Evolutionary conservation across 495 filamentous ascomycete genomes (phyloP).

Genomic region (Xylaria telfairii): DNA sequence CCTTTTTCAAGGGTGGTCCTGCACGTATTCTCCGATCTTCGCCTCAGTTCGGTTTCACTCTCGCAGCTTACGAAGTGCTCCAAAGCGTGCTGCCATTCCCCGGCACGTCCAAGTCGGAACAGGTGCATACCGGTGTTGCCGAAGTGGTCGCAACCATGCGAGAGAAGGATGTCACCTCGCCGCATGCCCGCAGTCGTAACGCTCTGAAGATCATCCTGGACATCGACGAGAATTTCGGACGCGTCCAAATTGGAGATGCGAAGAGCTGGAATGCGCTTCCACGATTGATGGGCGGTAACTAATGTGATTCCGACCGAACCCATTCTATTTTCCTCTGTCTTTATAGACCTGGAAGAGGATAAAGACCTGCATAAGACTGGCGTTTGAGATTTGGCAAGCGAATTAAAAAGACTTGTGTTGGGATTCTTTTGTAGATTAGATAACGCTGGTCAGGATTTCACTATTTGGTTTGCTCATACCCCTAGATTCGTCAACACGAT

Average conservation of each 20-base stretch:
- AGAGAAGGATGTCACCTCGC: conserved; percentile 68
- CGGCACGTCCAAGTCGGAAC: conserved; percentile 55
- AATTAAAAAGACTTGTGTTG: conserved; percentile 22
- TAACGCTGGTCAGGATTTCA: conserved; percentile 18
- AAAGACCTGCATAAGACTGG: conserved; percentile 38
- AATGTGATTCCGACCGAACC: conserved; percentile 27
- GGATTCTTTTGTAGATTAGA: conserved; percentile 26
- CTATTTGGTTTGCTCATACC: conserved; percentile 30
- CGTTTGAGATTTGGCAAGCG: conserved; percentile 36
- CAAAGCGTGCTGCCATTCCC: conserved; percentile 85
- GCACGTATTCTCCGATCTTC: conserved; percentile 93
- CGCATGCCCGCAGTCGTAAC: conserved; percentile 85
- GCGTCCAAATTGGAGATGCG: conserved; percentile 61
- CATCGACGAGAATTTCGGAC: conserved; percentile 88
- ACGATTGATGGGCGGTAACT: conserved; percentile 43
- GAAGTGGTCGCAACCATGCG: conserved; percentile 46
- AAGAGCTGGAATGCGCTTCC: conserved; percentile 57
- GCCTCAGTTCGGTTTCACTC: conserved; percentile 96
- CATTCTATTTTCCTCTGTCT: conserved; percentile 26
- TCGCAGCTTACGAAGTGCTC: conserved; percentile 91
- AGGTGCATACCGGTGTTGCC: conserved; percentile 45
- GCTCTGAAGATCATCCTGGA: conserved; percentile 97
- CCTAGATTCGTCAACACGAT: conserved; percentile 10
- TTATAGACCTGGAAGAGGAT: conserved; percentile 26
- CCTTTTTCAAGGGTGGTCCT: conserved; percentile 98